These are phyloP conservation scores for Trichoderma brevicompactum DNA, from an alignment of 2,329 filamentous ascomycete species.

Conservation along the genomic window DNA sequence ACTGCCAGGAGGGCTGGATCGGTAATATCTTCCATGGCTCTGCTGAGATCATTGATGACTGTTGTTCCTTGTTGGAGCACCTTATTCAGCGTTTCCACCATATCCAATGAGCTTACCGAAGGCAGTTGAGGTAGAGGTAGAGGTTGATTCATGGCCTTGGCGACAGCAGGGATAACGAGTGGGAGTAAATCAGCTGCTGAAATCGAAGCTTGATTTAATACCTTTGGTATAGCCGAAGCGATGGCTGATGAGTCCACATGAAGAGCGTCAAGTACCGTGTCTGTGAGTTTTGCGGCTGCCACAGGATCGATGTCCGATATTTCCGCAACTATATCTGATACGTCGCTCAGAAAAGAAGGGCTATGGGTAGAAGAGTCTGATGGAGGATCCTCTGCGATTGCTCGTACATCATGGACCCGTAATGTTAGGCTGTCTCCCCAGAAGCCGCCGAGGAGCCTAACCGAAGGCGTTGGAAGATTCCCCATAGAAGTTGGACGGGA, in stretches of 20 bases:
- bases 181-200: conserved; percentile 31
- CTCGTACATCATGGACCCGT: background rate
- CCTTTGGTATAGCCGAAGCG: conserved; percentile 30
- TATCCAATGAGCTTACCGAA: conserved; percentile 16
- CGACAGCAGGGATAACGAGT: conserved; percentile 35
- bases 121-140: conserved; percentile 16
- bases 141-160: conserved; percentile 30
- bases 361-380: background rate
- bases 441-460: conserved; percentile 15
- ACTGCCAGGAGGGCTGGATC: conserved; percentile 30
- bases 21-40: conserved; percentile 12
- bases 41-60: conserved; percentile 34
- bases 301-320: conserved; percentile 31
- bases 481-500: background rate
- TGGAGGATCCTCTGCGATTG: background rate
- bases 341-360: conserved; percentile 31
- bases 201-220: conserved; percentile 31
- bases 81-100: conserved; percentile 28
- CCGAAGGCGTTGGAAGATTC: conserved; percentile 4
- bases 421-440: background rate
- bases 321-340: conserved; percentile 32
- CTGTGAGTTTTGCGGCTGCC: conserved; percentile 34
- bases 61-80: conserved; percentile 32
- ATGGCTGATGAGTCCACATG: conserved; percentile 32
- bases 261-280: conserved; percentile 33